Percentiles rank a stretch among this genome's conserved stretches.
Conservation (phyloP, 1,284 basidiomycete species). For the Sparassis latifolia region DNA sequence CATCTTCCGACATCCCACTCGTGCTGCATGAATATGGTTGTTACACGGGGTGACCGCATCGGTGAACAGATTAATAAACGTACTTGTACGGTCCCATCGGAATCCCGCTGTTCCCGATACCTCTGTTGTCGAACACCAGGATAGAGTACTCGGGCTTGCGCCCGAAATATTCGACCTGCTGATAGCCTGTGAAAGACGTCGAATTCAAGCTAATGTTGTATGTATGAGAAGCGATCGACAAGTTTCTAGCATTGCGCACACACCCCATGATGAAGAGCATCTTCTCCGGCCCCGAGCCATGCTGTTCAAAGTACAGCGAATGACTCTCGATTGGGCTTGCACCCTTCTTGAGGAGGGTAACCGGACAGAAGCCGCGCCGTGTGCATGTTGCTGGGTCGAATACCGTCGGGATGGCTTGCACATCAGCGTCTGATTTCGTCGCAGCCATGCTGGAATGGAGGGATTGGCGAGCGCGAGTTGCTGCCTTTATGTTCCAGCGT, state of each 20-base stretch:
- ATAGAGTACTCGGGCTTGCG: conserved; percentile 45
- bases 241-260: conserved; percentile 5
- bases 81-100: conserved; percentile 66
- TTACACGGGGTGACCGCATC: no score
- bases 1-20: conserved; percentile 74
- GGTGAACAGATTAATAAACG: conserved; percentile 9
- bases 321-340: conserved; percentile 51
- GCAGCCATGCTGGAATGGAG: no score
- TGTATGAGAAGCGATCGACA: background rate
- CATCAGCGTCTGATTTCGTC: no score
- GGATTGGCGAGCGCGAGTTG: no score
- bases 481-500: no score
- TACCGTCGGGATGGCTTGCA: conserved; percentile 28
- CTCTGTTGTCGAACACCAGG: conserved; percentile 85
- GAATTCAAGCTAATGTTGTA: conserved; percentile 42
- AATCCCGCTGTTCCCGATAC: conserved; percentile 72
- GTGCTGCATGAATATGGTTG: conserved; percentile 37
- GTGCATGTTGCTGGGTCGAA: conserved; percentile 55
- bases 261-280: conserved; percentile 70
- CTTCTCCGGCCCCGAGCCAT: conserved; percentile 59
- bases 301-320: conserved; percentile 72
- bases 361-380: conserved; percentile 66
- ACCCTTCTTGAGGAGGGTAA: conserved; percentile 49
- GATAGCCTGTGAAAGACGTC: conserved; percentile 55
- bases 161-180: conserved; percentile 55